Evolutionary conservation across 148 eudicot species (phyloP), one percentile per base, ranked within the genome.

Genomic region (Amaranthus palmeri): DNA sequence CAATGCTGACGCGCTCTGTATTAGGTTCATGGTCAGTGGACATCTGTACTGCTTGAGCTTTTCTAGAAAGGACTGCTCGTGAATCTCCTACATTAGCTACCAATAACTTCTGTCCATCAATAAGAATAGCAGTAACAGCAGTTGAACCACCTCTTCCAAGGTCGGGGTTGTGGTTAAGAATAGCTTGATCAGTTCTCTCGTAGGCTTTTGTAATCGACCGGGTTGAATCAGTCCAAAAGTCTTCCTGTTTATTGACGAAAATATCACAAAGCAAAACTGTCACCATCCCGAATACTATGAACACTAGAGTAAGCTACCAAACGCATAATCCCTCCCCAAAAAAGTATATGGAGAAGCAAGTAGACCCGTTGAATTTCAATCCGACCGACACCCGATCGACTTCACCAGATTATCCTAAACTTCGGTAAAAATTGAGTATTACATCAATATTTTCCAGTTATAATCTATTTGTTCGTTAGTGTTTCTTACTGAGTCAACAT

Each of bases 21-120:
- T 85, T 88, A 41, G 96, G 96, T 68, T 90, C 96, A 63, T 90
- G 96, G 81, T 90, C 96, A 58, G 80, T 75, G 40, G 84, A 75
- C 85, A 90, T 74, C 82, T 88, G 92, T 55, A 85, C 71, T 11
- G 90, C 96, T 47, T 74, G 77, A 45, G 92, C 96, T 48, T 81
- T 81, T 67, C 74, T 79, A 48, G 92, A 90, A 74, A 90, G 87
- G 61, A 90, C 92, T 59, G 89, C 96, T 67, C 96, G 83, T 69
- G 96, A 90, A 76, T 90, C 96, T 79, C 96, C 96, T 54, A 90
- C 89, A 65, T 90, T 90, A 53, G 92, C 96, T 59, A 90, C 87
- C 88, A 80, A 86, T 62, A 90, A 72, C 61, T 80, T 82, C 70
- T 62, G 75, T 17, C 96, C 90, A 62, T 90, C 80, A 51, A 90